These are phyloP conservation scores for Tolypocladium tundrense DNA, from an alignment of 2,329 filamentous ascomycete species.

Conservation along the genomic window DNA sequence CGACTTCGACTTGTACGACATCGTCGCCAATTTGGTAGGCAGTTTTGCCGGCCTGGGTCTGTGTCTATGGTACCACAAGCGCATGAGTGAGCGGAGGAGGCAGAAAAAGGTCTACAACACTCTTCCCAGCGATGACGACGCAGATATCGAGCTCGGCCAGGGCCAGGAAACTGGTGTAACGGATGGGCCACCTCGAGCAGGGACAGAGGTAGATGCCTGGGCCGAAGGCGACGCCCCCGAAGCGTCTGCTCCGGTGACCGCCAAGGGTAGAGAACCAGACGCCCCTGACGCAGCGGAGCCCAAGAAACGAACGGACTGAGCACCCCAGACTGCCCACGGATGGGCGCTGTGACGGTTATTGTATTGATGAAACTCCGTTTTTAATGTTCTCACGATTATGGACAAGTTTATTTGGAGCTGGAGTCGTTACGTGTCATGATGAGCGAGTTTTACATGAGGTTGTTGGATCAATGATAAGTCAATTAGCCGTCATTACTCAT, in stretches of 20 bases:
- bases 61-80: slow-evolving; percentile 86
- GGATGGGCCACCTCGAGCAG: slow-evolving; percentile 19
- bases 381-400: not conserved
- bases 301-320: slow-evolving; percentile 23
- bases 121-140: slow-evolving; percentile 53
- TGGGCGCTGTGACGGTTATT: not conserved
- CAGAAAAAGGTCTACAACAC: slow-evolving; percentile 61
- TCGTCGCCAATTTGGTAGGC: slow-evolving; percentile 78
- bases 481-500: not conserved
- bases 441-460: not conserved
- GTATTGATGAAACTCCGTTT: not conserved
- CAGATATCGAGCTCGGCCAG: slow-evolving; percentile 70
- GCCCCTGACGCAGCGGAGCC: slow-evolving; percentile 17
- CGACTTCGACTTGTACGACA: slow-evolving; percentile 68
- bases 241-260: slow-evolving; percentile 3
- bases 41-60: slow-evolving; percentile 61
- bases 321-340: not conserved
- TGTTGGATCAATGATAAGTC: not conserved
- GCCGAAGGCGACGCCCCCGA: slow-evolving; percentile 37
- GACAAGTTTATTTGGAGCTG: not conserved
- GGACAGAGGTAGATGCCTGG: slow-evolving; percentile 42
- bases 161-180: slow-evolving; percentile 58
- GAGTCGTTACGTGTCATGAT: not conserved
- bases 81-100: slow-evolving; percentile 85
- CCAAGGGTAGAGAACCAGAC: slow-evolving; percentile 12